phyloP scores from a whole-genome alignment of 768 basidiomycete genomes.

The Kwoniella pini region DNA sequence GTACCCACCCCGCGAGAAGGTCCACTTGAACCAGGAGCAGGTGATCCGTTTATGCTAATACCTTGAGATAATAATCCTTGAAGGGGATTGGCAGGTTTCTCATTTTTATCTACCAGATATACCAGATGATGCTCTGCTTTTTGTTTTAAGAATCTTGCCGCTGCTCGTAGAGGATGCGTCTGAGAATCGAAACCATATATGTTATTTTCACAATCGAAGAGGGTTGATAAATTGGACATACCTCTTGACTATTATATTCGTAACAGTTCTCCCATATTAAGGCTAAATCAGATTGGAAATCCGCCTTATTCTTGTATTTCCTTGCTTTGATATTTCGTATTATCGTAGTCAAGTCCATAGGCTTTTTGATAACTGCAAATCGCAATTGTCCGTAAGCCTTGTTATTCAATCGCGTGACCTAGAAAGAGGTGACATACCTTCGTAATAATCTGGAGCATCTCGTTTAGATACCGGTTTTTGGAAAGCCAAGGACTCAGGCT shows the following conservation, averaged over 20 bases:
- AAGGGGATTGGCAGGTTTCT: conserved; percentile 50
- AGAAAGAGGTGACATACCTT: conserved; percentile 71
- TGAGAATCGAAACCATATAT: conserved; percentile 50
- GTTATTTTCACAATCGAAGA: background rate
- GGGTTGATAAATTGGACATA: conserved; percentile 56
- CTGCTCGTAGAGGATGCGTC: conserved; percentile 84
- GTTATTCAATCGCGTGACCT: too few species aligned
- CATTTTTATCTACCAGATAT: conserved; percentile 84
- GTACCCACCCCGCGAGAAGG: background rate
- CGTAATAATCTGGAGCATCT: conserved; percentile 91
- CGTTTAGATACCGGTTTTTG: conserved; percentile 86
- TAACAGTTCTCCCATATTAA: conserved; percentile 97
- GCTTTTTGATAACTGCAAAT: conserved; percentile 76
- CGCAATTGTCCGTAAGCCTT: too few species aligned
- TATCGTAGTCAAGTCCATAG: conserved; percentile 96
- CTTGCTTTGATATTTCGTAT: conserved; percentile 88
- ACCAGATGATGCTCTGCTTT: conserved; percentile 84
- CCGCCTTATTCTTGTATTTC: conserved; percentile 87
- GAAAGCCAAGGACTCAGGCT: conserved; percentile 83
- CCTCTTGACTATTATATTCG: conserved; percentile 87
- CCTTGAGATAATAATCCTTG: conserved; percentile 17
- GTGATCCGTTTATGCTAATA: conserved; percentile 2
- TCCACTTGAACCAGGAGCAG: background rate
- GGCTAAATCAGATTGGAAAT: conserved; percentile 91
- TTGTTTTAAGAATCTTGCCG: conserved; percentile 73